These are phyloP conservation scores for Arachis hypogaea DNA, from an alignment of 306 rosid species.

Conservation along the genomic window DNA sequence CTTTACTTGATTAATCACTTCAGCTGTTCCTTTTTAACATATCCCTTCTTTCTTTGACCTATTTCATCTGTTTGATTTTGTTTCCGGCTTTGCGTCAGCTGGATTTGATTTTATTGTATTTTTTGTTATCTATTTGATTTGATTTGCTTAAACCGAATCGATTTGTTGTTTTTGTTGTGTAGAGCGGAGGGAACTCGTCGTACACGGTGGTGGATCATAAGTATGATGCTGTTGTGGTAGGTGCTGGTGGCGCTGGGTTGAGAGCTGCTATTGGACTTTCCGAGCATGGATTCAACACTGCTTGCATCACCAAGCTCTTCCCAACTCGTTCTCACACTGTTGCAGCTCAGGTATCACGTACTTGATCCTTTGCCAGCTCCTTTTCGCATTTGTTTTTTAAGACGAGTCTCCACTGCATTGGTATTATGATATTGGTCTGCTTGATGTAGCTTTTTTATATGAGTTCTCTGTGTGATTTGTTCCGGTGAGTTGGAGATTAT, in stretches of 20 bases:
- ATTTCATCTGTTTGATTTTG: slow-evolving; percentile 27
- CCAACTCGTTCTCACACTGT: slow-evolving; percentile 99
- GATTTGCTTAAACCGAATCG: background rate
- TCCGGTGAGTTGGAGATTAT: background rate
- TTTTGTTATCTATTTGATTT: slow-evolving; percentile 2
- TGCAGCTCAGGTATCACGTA: slow-evolving; percentile 81
- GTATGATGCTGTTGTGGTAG: slow-evolving; percentile 91
- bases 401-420: background rate
- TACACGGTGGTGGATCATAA: slow-evolving; percentile 91
- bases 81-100: background rate
- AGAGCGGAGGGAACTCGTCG: slow-evolving; percentile 64
- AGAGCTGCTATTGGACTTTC: slow-evolving; percentile 97
- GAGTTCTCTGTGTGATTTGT: background rate
- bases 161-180: slow-evolving; percentile 36
- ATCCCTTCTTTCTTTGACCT: background rate
- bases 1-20: background rate
- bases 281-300: slow-evolving; percentile 95
- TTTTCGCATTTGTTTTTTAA: background rate
- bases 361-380: background rate
- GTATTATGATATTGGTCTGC: background rate
- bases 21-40: background rate
- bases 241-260: slow-evolving; percentile 97
- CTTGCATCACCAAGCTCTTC: slow-evolving; percentile 94
- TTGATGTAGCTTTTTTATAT: background rate
- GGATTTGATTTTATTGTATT: background rate